phyloP scores from a whole-genome alignment of 371 early-diverging fungal species.

The Phascolomyces articulosus region DNA sequence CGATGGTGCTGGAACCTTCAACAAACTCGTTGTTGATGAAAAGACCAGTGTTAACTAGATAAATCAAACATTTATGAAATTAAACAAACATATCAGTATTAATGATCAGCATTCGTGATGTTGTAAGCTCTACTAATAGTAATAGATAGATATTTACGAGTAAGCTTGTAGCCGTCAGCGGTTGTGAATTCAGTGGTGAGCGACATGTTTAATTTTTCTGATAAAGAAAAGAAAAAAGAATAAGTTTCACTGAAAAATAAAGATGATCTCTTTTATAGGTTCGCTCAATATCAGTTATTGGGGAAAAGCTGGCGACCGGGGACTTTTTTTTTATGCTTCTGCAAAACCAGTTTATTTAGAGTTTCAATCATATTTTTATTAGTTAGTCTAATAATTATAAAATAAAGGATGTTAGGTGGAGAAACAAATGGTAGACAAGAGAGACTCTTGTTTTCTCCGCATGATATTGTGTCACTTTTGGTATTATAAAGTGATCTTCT shows the following conservation, averaged over 20 bases:
- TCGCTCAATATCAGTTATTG: no score
- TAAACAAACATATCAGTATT: neutral
- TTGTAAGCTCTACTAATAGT: neutral
- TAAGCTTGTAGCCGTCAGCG: constrained; percentile 36
- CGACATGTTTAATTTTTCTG: neutral
- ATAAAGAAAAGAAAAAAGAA: neutral
- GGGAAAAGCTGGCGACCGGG: no score
- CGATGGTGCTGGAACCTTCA: constrained; percentile 41
- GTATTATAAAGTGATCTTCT: no score
- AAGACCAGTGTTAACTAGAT: constrained; percentile 52
- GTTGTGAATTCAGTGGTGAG: constrained; percentile 24
- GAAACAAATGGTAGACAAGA: no score
- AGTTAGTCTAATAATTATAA: no score
- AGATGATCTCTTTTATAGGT: constrained; percentile 6
- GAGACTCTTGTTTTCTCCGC: no score
- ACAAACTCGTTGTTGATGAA: constrained; percentile 62
- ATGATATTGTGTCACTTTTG: no score
- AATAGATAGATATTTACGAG: constrained; percentile 27
- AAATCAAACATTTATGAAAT: no score
- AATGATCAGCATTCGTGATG: no score
- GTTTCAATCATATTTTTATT: no score
- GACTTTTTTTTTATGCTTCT: no score
- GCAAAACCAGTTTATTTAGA: no score
- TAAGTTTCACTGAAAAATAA: neutral
- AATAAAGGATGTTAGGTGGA: neutral